Evolutionary conservation across 169 alveolate species (phyloP).

Genomic region (Plasmodium coatneyi): DNA sequence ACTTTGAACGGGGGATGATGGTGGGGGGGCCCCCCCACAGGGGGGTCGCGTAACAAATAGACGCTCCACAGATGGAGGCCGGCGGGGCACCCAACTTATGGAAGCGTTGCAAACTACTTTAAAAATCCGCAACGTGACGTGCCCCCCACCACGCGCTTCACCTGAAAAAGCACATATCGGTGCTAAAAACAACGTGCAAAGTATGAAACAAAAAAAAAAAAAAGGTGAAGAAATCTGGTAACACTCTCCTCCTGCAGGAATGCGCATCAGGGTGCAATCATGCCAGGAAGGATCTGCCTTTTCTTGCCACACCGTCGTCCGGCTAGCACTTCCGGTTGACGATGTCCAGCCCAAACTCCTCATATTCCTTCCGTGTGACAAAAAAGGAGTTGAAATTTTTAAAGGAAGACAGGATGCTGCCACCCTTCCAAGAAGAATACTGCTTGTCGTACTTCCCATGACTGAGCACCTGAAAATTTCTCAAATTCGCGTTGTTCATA

Average conservation of each 20-base stretch:
- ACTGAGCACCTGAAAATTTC: constrained; percentile 14
- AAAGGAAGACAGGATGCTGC: constrained; percentile 52
- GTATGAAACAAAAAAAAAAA: background rate
- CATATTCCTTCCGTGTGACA: constrained; percentile 48
- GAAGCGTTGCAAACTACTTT: background rate
- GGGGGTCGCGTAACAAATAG: background rate
- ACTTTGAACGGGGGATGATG: background rate
- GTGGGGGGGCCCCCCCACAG: background rate
- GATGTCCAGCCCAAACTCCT: constrained; percentile 58
- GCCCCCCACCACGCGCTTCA: background rate
- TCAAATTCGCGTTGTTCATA: background rate
- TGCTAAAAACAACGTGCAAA: background rate
- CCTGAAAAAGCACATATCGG: background rate
- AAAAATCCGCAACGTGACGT: background rate
- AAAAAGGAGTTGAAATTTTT: constrained; percentile 65
- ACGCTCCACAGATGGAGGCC: background rate
- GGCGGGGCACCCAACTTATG: background rate
- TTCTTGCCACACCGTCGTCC: background rate
- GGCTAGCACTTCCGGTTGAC: constrained; percentile 29
- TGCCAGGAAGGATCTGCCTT: background rate
- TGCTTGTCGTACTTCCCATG: constrained; percentile 32
- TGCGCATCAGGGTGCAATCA: background rate
- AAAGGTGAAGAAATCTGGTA: background rate
- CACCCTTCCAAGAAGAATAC: constrained; percentile 70
- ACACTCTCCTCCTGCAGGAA: background rate